A percentile compares a stretch with the other conserved stretches of the same genome.
Conservation (phyloP, 1,284 basidiomycete genomes). For the Neolentinus lepideus region DNA sequence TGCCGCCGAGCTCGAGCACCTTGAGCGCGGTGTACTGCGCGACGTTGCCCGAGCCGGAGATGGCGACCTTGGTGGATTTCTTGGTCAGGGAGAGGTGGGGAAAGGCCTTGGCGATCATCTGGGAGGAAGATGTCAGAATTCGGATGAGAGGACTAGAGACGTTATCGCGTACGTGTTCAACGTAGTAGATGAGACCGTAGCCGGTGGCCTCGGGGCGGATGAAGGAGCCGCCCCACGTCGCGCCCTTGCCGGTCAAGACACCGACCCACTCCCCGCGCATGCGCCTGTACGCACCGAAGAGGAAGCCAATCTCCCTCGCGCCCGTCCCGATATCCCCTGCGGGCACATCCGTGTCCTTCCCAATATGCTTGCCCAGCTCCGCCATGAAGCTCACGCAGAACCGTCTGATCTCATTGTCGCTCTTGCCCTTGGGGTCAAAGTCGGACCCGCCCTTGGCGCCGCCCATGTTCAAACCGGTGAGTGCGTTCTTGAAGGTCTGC, state of each 20-base stretch:
- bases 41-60: constrained; percentile 73
- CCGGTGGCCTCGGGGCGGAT: constrained; percentile 72
- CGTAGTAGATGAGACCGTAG: constrained; percentile 78
- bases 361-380: constrained; percentile 69
- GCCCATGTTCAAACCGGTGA: constrained; percentile 75
- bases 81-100: constrained; percentile 37
- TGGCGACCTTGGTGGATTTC: constrained; percentile 48
- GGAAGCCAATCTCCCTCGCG: constrained; percentile 63
- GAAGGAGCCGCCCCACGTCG: constrained; percentile 67
- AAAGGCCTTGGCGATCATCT: constrained; percentile 47
- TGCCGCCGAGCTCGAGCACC: constrained; percentile 73
- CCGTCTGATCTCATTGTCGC: constrained; percentile 68
- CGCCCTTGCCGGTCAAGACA: constrained; percentile 74
- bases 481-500: constrained; percentile 80
- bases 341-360: constrained; percentile 73
- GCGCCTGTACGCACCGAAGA: constrained; percentile 75
- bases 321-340: constrained; percentile 73
- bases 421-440: constrained; percentile 82
- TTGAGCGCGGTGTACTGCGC: constrained; percentile 78
- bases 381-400: constrained; percentile 70
- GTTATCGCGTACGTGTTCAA: constrained; percentile 49
- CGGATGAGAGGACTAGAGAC: constrained; percentile 3
- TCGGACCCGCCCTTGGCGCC: constrained; percentile 69
- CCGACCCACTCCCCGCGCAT: constrained; percentile 72
- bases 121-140: constrained; percentile 1